Evolutionary conservation across 805 yeast genomes (phyloP), one percentile per base, ranked within the genome.

Genomic region (Lipomyces orientalis): DNA sequence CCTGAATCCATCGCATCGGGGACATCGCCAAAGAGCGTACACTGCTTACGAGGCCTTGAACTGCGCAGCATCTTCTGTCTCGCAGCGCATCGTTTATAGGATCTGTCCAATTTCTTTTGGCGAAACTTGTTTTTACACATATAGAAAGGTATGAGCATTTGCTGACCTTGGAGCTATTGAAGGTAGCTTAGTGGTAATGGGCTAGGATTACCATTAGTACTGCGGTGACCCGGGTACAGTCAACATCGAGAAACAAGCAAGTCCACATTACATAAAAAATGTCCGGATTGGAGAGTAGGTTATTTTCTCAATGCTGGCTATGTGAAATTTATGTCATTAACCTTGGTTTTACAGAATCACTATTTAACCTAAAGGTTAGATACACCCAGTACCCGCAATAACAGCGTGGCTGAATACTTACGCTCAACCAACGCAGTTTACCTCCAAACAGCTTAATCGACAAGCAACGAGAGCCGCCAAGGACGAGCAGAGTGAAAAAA

Each of bases 401-500:
- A n/a, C 56, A 14, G 12, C 57, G 25, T 9, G 49, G 25, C 52
- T 10, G 25, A 31, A 31, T 10, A 14, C 16, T 55, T 14, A 22
- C 6, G 14, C 51, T 62, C 46, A 37, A 22, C 19, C 5, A 16
- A 72, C 43, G 66, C 64, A 87, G 82, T 95, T 95, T 79, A 95
- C 99, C 2, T 94, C 98, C 1, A 95, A 95, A 79, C 97, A 91
- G 81, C 83, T 95, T 66, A 90, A 88, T 73, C 86, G 93, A 77
- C 99, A 95, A 79, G 94, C 98, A 1, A 85, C 88, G 37, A 90
- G 89, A 77, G 93, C 98, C 2, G 91, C 93, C 0, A 93, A 93
- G 76, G 99, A 95, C 76, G 97, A 92, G 75, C 86, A 87, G 49
- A 84, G 86, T 52, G 98, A 95, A 79, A 91, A 91, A 79, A 89